Conservation (phyloP, 768 basidiomycete species). For the Sarcodon sp. region DNA sequence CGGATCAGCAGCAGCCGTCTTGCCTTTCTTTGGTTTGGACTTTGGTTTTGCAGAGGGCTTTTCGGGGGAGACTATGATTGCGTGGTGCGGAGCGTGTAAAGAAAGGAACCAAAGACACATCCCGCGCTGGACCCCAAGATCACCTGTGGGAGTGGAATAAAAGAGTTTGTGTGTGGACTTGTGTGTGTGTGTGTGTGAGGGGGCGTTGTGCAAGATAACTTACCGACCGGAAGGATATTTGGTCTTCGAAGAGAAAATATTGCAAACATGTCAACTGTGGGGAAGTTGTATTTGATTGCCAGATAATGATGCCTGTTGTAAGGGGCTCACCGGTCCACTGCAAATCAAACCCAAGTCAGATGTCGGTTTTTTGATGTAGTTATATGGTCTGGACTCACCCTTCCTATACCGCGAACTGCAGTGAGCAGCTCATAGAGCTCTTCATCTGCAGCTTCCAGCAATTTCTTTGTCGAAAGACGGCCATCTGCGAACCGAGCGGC, state of each 20-base stretch:
- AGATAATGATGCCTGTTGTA: conserved; percentile 1
- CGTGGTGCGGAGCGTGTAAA: conserved; percentile 38
- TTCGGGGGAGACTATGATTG: conserved; percentile 35
- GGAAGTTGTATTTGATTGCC: conserved; percentile 2
- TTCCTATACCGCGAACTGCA: conserved; percentile 70
- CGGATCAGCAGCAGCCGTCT: neutral
- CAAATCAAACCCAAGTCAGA: neutral
- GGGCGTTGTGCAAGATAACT: conserved; percentile 12
- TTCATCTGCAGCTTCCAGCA: conserved; percentile 63
- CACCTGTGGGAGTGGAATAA: conserved; percentile 30
- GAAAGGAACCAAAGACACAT: conserved; percentile 57
- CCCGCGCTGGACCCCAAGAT: conserved; percentile 76
- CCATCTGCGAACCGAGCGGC: conserved; percentile 75
- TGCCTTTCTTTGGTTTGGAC: neutral
- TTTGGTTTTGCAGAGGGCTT: conserved; percentile 13
- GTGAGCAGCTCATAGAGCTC: conserved; percentile 65
- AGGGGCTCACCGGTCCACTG: conserved; percentile 47
- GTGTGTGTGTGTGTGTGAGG: too few species aligned
- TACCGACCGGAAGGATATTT: conserved; percentile 60
- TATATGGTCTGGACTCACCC: conserved; percentile 26
- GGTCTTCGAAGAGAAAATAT: conserved; percentile 81
- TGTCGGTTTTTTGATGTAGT: neutral
- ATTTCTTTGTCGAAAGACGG: conserved; percentile 57
- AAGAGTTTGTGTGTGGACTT: neutral
- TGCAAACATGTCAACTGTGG: conserved; percentile 81